Evolutionary conservation across 345 rosid species (phyloP), one percentile per base, ranked within the genome.

Genomic region (Aquilaria sinensis): DNA sequence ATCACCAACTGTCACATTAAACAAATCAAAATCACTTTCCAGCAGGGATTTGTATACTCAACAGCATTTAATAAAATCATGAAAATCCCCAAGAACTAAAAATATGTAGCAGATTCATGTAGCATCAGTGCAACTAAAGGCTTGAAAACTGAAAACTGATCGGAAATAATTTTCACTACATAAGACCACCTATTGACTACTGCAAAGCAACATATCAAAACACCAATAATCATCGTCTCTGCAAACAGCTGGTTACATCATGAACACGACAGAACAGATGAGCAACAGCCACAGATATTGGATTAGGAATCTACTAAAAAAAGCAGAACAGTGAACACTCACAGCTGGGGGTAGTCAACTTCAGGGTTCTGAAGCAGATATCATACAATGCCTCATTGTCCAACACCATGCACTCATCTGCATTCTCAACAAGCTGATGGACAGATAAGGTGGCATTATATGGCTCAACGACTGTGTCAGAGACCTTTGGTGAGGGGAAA

Each of bases 1-100:
- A 66, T 80, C 83, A 16, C 81, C 81, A 64, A 80, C 83, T 76
- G 75, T 47, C 23, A 57, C 10, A 52, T 37, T 10, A 46, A 62
- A 52, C 16, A 37, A 62, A n/a, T 49, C 6, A 2, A 34, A 31
- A 12, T 59, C 62, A 16, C 23, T 16, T 16, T 16, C 23, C 23
- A 16, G 23, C 23, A 16, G 23, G 23, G 23, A 16, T 16, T 16
- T 16, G 6, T 34, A 51, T 34, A 54, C 29, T 51, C 4, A 51
- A 31, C 16, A 16, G 23, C 23, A 16, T 16, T 16, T 16, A 16
- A 16, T 16, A 16, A 16, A 16, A 16, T 16, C 23, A 16, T 16
- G 23, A 16, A 16, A 16, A 16, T 16, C 23, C 23, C 3, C 2
- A 14, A 51, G 37, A 51, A 10, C 30, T 13, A 47, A 47, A 60